A percentile compares a stretch with the other conserved stretches of the same genome.
These are phyloP conservation scores for Botrytis fabae DNA, from an alignment of 2,329 filamentous ascomycete genomes.

Conservation along the genomic window DNA sequence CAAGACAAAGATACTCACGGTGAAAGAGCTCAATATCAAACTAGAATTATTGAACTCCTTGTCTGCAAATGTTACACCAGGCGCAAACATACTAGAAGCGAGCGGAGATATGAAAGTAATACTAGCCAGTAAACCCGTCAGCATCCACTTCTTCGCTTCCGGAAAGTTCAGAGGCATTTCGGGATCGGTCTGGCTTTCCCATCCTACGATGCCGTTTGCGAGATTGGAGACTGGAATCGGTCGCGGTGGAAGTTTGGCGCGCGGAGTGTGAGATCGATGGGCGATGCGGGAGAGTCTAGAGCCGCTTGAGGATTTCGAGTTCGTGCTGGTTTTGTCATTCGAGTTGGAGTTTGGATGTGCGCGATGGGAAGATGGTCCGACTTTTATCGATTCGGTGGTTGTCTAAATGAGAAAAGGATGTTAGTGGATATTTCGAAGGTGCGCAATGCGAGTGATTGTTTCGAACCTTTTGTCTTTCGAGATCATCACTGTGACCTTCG, in stretches of 20 bases:
- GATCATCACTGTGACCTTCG: conserved; percentile 34
- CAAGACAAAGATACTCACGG: conserved; percentile 48
- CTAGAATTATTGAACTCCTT: conserved; percentile 54
- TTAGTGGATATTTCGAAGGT: conserved; percentile 8
- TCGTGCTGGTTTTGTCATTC: conserved; percentile 16
- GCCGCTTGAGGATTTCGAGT: conserved; percentile 29
- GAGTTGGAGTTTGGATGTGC: conserved; percentile 8
- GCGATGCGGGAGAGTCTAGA: conserved; percentile 35
- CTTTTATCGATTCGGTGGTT: conserved; percentile 16
- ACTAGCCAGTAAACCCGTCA: conserved; percentile 38
- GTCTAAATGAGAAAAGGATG: conserved; percentile 24
- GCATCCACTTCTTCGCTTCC: conserved; percentile 37
- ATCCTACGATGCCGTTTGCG: conserved; percentile 55
- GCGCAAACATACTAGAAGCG: conserved; percentile 62
- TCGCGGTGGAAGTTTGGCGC: conserved; percentile 21
- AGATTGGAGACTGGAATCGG: conserved; percentile 52
- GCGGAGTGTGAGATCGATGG: conserved; percentile 29
- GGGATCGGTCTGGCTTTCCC: conserved; percentile 60
- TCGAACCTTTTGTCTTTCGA: conserved; percentile 32
- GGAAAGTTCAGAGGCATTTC: conserved; percentile 57
- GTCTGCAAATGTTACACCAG: conserved; percentile 63
- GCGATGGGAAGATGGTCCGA: not conserved
- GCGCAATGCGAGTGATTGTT: not conserved
- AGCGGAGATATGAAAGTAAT: conserved; percentile 41
- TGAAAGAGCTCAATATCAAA: conserved; percentile 54